Evolutionary conservation across 768 basidiomycete species (phyloP).

Genomic region (Trametes cingulata): DNA sequence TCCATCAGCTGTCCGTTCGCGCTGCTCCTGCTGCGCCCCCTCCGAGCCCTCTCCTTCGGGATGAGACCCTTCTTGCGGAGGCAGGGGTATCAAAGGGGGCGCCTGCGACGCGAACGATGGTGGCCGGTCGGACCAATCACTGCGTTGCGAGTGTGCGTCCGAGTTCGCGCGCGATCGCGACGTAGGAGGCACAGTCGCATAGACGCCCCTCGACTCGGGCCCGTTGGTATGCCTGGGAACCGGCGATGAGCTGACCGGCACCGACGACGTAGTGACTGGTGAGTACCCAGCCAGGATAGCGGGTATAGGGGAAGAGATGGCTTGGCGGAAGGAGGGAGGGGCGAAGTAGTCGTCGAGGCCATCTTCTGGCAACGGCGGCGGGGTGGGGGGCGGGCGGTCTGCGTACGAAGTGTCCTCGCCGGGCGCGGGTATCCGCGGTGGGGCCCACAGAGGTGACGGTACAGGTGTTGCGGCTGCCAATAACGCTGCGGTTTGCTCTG

Average conservation of each 20-base stretch:
- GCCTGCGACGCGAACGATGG: conserved; percentile 24
- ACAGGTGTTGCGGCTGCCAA: conserved; percentile 21
- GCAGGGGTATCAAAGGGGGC: conserved; percentile 18
- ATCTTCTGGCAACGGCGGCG: conserved; percentile 19
- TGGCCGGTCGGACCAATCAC: conserved; percentile 20
- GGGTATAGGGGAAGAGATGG: conserved; percentile 30
- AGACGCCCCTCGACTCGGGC: conserved; percentile 15
- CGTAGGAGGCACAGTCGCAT: conserved; percentile 10
- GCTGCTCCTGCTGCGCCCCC: not conserved
- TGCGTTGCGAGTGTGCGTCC: conserved; percentile 14
- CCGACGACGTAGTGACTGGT: conserved; percentile 13
- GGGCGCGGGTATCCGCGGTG: conserved; percentile 16
- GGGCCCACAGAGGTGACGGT: conserved; percentile 19
- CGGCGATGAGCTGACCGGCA: conserved; percentile 16
- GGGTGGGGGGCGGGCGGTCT: conserved; percentile 23
- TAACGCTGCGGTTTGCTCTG: conserved; percentile 21
- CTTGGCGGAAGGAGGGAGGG: conserved; percentile 29
- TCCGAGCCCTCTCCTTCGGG: not conserved
- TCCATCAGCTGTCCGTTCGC: conserved; percentile 12
- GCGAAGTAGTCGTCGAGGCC: conserved; percentile 23
- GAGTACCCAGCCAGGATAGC: conserved; percentile 28
- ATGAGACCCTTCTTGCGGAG: conserved; percentile 2
- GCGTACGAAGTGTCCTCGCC: conserved; percentile 26
- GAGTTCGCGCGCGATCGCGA: conserved; percentile 16
- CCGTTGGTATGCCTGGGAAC: conserved; percentile 15